A percentile compares a stretch with the other conserved stretches of the same genome.
phyloP scores from a whole-genome alignment of 2,329 filamentous ascomycete species.

The Fusarium sterilihyphosum region DNA sequence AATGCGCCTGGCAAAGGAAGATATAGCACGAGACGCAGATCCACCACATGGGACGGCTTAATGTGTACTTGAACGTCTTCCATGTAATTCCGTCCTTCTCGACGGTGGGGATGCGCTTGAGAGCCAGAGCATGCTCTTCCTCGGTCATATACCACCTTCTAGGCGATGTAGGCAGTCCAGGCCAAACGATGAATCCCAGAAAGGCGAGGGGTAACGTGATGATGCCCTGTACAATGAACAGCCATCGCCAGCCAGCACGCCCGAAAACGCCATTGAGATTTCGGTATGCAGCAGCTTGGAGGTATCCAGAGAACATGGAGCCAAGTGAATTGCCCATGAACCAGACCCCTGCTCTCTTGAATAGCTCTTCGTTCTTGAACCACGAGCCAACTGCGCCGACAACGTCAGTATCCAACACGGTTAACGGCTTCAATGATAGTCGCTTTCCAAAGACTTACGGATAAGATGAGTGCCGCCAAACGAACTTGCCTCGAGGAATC shows the following conservation, averaged over 20 bases:
- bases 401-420: rapidly evolving
- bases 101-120: neutral
- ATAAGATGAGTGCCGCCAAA: neutral
- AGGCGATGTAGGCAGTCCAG: neutral
- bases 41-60: slow-evolving; percentile 4
- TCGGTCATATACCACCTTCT: neutral
- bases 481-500: neutral
- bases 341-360: neutral
- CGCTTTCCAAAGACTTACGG: neutral
- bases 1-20: neutral
- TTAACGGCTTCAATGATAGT: rapidly evolving
- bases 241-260: slow-evolving; percentile 3
- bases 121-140: neutral
- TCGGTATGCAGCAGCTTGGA: neutral
- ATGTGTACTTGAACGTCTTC: neutral
- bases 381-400: neutral
- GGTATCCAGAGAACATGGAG: neutral
- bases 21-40: neutral
- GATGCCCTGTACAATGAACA: neutral
- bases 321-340: slow-evolving; percentile 1
- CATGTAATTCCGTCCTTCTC: neutral
- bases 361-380: slow-evolving; percentile 6
- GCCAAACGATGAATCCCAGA: neutral
- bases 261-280: neutral
- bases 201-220: neutral